phyloP scores from a whole-genome alignment of 108 stramenopile genomes.

The Ochromonas danica region DNA sequence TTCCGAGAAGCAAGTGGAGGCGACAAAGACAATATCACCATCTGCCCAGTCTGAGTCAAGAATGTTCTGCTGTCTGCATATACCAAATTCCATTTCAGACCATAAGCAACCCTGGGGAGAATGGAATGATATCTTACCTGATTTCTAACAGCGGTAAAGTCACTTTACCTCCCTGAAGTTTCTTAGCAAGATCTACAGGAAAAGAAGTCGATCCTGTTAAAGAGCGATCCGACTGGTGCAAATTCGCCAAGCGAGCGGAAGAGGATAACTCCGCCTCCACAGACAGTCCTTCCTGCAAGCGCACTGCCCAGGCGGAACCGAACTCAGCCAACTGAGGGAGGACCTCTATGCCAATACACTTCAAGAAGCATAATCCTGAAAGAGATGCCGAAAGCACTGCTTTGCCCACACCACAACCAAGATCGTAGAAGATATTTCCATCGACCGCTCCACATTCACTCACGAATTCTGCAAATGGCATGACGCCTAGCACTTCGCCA shows the following conservation, averaged over 20 bases:
- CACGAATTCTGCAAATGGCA: not conserved
- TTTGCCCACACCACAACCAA: not conserved
- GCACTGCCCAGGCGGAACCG: not conserved
- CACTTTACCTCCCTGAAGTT: not conserved
- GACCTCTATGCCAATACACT: not conserved
- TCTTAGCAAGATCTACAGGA: not conserved
- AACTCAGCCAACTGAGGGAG: not conserved
- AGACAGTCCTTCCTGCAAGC: not conserved
- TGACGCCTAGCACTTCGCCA: no score
- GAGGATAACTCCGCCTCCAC: not conserved
- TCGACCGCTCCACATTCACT: not conserved
- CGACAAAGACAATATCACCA: not conserved
- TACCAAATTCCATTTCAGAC: not conserved
- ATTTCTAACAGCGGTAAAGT: slow-evolving; percentile 4
- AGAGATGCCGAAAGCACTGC: not conserved
- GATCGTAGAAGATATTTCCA: slow-evolving; percentile 21
- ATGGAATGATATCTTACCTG: not conserved
- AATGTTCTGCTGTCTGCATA: not conserved
- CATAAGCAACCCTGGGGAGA: not conserved
- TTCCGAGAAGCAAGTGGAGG: not conserved
- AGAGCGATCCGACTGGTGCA: not conserved
- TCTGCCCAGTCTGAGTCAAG: not conserved
- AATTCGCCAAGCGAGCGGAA: not conserved
- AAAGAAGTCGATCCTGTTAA: no score
- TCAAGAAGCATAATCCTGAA: not conserved